phyloP scores from a whole-genome alignment of 2,329 filamentous ascomycete genomes.

The Sporothrix protearum region DNA sequence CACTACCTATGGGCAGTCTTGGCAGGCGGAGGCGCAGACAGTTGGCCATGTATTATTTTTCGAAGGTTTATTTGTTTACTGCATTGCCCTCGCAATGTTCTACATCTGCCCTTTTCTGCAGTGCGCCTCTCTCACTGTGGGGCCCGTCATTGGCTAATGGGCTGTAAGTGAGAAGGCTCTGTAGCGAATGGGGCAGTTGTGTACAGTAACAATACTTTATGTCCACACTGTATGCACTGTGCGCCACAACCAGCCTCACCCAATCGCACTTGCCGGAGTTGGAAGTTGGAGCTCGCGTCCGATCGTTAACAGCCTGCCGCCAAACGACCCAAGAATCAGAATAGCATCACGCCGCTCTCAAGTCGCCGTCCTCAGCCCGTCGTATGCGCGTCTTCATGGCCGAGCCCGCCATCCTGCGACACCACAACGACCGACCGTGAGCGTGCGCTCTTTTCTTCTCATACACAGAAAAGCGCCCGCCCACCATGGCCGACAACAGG shows the following conservation, averaged over 20 bases:
- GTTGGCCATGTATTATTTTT: neutral
- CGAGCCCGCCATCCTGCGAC: neutral
- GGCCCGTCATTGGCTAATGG: conserved; percentile 4
- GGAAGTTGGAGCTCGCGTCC: neutral
- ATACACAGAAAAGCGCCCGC: too few species aligned
- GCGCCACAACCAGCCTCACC: conserved; percentile 11
- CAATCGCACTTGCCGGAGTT: neutral
- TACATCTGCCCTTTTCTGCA: neutral
- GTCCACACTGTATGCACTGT: neutral
- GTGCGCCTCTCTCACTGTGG: neutral
- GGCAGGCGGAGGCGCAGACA: neutral
- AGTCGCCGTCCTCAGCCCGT: neutral
- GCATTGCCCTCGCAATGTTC: neutral
- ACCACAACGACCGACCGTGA: neutral
- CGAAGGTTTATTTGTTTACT: neutral
- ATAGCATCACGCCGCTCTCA: neutral
- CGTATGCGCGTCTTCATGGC: neutral
- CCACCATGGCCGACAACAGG: conserved; percentile 15
- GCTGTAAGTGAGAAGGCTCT: conserved; percentile 7
- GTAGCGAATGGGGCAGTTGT: too few species aligned
- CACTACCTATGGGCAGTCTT: neutral
- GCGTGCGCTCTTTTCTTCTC: neutral
- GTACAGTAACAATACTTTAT: neutral
- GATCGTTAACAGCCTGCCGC: neutral
- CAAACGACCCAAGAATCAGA: neutral